phyloP scores from a whole-genome alignment of 2,329 filamentous ascomycete genomes.

The Lachnellula cervina region DNA sequence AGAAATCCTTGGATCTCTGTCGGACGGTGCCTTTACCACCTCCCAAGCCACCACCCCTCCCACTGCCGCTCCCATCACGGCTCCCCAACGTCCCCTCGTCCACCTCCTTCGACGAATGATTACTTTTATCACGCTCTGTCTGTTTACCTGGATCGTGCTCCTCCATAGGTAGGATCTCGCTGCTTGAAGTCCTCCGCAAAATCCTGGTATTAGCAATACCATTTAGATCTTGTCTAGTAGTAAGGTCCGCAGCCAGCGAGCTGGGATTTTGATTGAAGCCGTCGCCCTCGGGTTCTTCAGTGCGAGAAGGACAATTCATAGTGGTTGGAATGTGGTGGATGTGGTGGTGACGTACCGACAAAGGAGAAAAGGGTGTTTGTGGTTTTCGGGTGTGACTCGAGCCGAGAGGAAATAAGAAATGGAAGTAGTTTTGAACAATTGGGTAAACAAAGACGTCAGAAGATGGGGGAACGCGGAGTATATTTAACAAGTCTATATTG shows the following conservation, averaged over 20 bases:
- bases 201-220: conserved; percentile 53
- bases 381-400: too few species aligned
- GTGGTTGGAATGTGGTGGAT: conserved; percentile 2
- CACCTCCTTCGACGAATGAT: conserved; percentile 1
- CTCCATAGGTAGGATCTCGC: conserved; percentile 27
- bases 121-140: conserved; percentile 1
- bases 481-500: neutral
- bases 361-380: neutral
- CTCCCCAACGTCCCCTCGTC: neutral
- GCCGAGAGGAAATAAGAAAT: neutral
- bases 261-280: conserved; percentile 59
- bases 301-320: conserved; percentile 64
- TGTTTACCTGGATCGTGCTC: conserved; percentile 16
- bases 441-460: neutral
- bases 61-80: conserved; percentile 3
- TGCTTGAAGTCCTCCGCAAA: conserved; percentile 40
- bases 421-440: neutral
- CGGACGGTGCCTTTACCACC: neutral
- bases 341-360: neutral
- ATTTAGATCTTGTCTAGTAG: conserved; percentile 58
- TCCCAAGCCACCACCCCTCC: conserved; percentile 7
- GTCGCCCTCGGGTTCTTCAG: conserved; percentile 49
- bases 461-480: neutral
- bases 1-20: neutral
- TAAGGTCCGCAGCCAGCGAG: conserved; percentile 52